A percentile compares a stretch with the other conserved stretches of the same genome.
These are phyloP conservation scores for Solanum dulcamara DNA, from an alignment of 257 asterid species.

Conservation along the genomic window DNA sequence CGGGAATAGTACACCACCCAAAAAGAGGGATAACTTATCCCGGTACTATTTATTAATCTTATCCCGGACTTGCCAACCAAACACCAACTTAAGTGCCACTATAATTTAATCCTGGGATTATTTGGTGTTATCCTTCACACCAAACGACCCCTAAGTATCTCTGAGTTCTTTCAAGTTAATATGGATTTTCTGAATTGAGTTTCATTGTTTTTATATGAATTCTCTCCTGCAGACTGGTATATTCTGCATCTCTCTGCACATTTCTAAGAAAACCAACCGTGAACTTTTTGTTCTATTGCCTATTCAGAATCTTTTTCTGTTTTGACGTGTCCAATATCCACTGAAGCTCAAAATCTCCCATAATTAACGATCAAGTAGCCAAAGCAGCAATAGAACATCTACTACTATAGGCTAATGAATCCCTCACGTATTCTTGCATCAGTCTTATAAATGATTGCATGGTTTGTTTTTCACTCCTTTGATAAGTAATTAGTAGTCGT, in stretches of 20 bases:
- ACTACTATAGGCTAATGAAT: background rate
- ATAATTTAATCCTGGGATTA: too few relatives aligned
- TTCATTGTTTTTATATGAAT: background rate
- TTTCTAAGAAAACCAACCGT: background rate
- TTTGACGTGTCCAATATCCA: background rate
- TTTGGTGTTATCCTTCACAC: too few relatives aligned
- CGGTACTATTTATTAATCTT: too few relatives aligned
- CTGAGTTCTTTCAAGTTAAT: background rate
- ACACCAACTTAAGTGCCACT: too few relatives aligned
- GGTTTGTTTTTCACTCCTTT: background rate
- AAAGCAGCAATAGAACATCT: background rate
- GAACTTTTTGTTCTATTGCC: background rate
- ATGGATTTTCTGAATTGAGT: background rate
- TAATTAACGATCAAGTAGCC: background rate
- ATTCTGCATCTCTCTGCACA: background rate
- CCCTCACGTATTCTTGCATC: background rate
- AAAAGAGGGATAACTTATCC: too few relatives aligned
- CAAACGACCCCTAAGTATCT: background rate
- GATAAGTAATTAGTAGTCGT: background rate
- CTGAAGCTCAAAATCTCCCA: background rate
- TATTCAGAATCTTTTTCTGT: background rate
- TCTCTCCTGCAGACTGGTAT: background rate
- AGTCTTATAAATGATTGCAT: background rate
- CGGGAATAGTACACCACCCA: too few relatives aligned
- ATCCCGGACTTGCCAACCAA: too few relatives aligned